phyloP scores from a whole-genome alignment of 2,329 filamentous ascomycete species.

The Fusarium tanahbumbuense region DNA sequence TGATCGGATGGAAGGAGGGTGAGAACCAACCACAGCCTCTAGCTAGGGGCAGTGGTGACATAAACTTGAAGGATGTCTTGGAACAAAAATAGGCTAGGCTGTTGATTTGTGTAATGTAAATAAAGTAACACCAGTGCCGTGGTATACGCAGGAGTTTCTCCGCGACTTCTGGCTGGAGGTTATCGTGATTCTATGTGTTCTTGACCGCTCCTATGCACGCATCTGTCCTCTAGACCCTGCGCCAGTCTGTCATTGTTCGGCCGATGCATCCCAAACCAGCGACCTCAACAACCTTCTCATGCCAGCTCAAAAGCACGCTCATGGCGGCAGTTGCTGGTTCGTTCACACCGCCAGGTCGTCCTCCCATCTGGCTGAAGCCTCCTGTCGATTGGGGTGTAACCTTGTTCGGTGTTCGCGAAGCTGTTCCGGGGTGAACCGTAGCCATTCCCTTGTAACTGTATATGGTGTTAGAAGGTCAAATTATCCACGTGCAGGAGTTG shows the following conservation, averaged over 20 bases:
- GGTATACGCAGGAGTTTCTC: not conserved
- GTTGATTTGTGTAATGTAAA: conserved; percentile 22
- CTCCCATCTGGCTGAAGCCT: conserved; percentile 85
- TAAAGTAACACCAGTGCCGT: conserved; percentile 21
- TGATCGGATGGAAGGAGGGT: conserved; percentile 98
- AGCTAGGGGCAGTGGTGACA: conserved; percentile 82
- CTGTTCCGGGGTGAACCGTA: conserved; percentile 54
- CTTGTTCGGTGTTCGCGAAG: conserved; percentile 57
- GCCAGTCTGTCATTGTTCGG: conserved; percentile 94
- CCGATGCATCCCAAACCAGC: conserved; percentile 92
- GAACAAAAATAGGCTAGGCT: conserved; percentile 56
- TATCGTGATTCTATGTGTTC: conserved; percentile 39
- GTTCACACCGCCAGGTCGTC: conserved; percentile 64
- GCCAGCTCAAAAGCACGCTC: conserved; percentile 98
- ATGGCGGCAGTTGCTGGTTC: conserved; percentile 86
- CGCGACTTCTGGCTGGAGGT: conserved; percentile 13
- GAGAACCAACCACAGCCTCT: conserved; percentile 82
- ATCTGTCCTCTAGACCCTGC: conserved; percentile 67
- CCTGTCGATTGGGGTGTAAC: conserved; percentile 79
- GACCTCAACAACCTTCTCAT: conserved; percentile 97
- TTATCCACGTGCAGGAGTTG: not conserved
- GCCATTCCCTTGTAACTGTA: conserved; percentile 91
- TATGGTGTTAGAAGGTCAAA: conserved; percentile 23
- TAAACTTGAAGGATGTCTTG: conserved; percentile 87
- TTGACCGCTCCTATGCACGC: conserved; percentile 23